phyloP scores from a whole-genome alignment of 2,329 filamentous ascomycete species.

The Hypomyces perniciosus region DNA sequence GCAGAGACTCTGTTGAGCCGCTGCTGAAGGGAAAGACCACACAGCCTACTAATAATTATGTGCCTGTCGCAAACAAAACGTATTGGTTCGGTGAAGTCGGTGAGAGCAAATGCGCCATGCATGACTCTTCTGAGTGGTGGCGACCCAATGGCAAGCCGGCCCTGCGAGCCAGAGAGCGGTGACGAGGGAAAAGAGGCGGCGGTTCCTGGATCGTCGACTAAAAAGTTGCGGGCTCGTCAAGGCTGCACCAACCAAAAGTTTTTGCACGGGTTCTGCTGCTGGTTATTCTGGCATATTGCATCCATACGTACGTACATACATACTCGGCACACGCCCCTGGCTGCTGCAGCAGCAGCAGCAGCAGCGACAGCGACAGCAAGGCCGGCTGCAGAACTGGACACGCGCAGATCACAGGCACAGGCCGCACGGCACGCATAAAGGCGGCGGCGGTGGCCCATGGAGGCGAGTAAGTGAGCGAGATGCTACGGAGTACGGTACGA shows the following conservation, averaged over 20 bases:
- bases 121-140: constrained; percentile 15
- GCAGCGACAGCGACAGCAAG: too few species aligned
- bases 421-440: neutral
- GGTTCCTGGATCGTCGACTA: constrained; percentile 10
- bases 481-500: neutral
- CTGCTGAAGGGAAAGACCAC: neutral
- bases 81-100: constrained; percentile 28
- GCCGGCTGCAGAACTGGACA: too few species aligned
- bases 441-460: neutral
- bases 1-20: constrained; percentile 3
- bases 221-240: too few species aligned
- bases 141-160: constrained; percentile 14
- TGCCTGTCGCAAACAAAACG: constrained; percentile 12
- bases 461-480: neutral
- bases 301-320: too few species aligned
- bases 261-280: neutral
- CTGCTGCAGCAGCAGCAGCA: too few species aligned
- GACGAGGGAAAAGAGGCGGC: constrained; percentile 14
- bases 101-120: constrained; percentile 19
- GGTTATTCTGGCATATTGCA: too few species aligned
- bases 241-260: constrained; percentile 5
- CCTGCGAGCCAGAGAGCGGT: constrained; percentile 15
- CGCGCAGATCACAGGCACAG: too few species aligned
- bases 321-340: too few species aligned
- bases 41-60: constrained; percentile 7